Percentiles rank a stretch among this genome's conserved stretches.
Conservation (phyloP, 2,329 filamentous ascomycete species). For the Hymenoscyphus occultus region DNA sequence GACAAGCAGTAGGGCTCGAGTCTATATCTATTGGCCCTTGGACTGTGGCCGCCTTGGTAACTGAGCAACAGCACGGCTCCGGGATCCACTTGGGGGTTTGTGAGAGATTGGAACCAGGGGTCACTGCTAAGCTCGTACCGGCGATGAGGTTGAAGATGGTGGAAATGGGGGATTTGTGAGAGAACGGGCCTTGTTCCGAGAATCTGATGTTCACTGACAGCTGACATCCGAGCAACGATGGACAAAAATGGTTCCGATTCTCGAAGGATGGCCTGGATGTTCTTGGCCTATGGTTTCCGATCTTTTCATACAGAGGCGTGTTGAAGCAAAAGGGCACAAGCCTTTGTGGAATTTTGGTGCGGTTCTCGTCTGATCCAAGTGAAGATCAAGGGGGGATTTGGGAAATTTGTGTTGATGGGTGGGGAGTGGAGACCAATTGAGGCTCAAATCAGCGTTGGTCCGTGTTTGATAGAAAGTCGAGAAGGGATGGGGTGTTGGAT, state of each 20-base stretch:
- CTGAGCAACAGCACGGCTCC: slow-evolving; percentile 28
- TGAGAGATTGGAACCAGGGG: slow-evolving; percentile 37
- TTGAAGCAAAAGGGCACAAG: slow-evolving; percentile 11
- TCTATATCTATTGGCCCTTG: slow-evolving; percentile 40
- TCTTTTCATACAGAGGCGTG: slow-evolving; percentile 3
- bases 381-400: slow-evolving; percentile 15
- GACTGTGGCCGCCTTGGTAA: slow-evolving; percentile 18
- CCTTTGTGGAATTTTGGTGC: slow-evolving; percentile 2
- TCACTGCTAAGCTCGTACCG: slow-evolving; percentile 23
- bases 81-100: slow-evolving; percentile 34
- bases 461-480: slow-evolving; percentile 6
- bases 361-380: slow-evolving; percentile 27
- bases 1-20: slow-evolving; percentile 18
- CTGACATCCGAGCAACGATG: slow-evolving; percentile 51
- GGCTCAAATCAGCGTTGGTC: slow-evolving; percentile 1
- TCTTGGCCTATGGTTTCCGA: slow-evolving; percentile 5
- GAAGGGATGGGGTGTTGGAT: slow-evolving; percentile 19
- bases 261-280: background rate
- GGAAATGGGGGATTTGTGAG: slow-evolving; percentile 42
- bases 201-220: slow-evolving; percentile 51
- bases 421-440: background rate
- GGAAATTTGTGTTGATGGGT: background rate
- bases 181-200: slow-evolving; percentile 48
- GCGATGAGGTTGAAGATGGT: slow-evolving; percentile 33
- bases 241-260: background rate